Conservation (phyloP, 768 basidiomycete genomes). For the Lentinus brumalis region DNA sequence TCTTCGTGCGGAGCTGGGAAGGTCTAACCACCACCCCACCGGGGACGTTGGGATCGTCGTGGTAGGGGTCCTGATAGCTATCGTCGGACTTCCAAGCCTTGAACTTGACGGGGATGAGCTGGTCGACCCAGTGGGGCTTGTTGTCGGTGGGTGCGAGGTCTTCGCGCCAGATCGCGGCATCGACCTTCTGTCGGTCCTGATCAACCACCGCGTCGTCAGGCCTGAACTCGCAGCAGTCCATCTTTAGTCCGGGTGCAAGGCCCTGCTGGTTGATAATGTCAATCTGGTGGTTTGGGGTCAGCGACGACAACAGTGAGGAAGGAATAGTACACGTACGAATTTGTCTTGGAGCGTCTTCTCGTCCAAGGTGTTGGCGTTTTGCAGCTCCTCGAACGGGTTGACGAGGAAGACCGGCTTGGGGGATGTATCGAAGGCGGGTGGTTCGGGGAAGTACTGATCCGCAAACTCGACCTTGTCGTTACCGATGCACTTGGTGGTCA, state of each 20-base stretch:
- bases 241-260: background rate
- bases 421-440: background rate
- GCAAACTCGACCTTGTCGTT: background rate
- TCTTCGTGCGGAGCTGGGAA: background rate
- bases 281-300: background rate
- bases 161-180: background rate
- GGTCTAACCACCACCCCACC: background rate
- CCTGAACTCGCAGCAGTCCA: background rate
- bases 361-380: background rate
- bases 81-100: background rate
- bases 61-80: conserved; percentile 1
- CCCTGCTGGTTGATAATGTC: background rate
- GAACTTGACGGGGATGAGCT: conserved; percentile 13
- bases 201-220: background rate
- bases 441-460: background rate
- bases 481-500: conserved; percentile 3
- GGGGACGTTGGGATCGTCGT: background rate
- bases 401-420: background rate
- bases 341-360: background rate
- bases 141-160: background rate
- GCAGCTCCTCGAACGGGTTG: background rate
- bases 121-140: conserved; percentile 13
- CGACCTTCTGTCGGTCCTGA: conserved; percentile 1
- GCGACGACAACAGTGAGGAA: no score
- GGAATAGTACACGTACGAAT: background rate